Evolutionary conservation across 257 asterid genomes (phyloP), one percentile per base, ranked within the genome.

Genomic region (Petunia secreta): DNA sequence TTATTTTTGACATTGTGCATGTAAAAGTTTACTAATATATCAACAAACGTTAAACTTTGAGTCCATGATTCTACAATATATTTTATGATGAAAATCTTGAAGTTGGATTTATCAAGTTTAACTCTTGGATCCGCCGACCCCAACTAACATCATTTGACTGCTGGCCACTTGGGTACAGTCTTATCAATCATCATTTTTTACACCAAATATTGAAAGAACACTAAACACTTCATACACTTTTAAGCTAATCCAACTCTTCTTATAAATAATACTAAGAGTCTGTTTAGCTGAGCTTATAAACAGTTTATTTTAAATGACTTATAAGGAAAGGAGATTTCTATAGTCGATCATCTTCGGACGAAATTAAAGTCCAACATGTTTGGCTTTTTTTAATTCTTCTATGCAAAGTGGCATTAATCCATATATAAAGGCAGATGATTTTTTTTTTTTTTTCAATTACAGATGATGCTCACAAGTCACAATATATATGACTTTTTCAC

Each of bases 101-200:
- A 25, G 25, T 25, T 25, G 25, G 25, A 25, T 25, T 25, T 25
- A 25, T 25, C 25, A 25, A 25, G 25, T 25, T 25, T 25, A 25
- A 25, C 25, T 25, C 25, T 25, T 25, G 25, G 25, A 25, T 25
- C 25, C 25, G 25, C 25, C 25, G 25, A 25, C 25, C 25, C 25
- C 25, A 25, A 25, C 25, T 25, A 25, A 25, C 25, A 25, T 25
- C 25, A 25, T 25, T 25, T 25, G 25, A 25, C 25, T 25, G 25
- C 25, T 25, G 25, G 25, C 25, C 25, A 25, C 25, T 25, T 25
- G 25, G 25, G 25, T 25, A 25, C 25, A 25, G 25, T 25, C 25
- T 25, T 25, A 25, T 69, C 76, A 44, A 69, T 69, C 41, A 69
- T 69, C 59, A 25, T 16, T 46, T 69, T 41, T 67, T 39, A 41